Conservation (phyloP, 495 filamentous ascomycete species). For the Amorphotheca resinae region DNA sequence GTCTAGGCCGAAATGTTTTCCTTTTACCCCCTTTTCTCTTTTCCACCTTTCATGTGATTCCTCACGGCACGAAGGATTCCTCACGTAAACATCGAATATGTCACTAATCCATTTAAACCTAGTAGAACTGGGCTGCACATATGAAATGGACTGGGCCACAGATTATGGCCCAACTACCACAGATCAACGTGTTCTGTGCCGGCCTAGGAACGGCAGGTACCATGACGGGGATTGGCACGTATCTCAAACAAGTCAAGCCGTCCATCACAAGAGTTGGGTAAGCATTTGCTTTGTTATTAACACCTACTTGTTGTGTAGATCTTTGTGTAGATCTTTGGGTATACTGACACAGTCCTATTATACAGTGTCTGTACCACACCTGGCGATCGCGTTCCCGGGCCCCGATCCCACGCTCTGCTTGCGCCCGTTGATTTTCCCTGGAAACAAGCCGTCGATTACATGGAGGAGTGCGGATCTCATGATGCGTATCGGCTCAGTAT, state of each 20-base stretch:
- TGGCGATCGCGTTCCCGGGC: constrained; percentile 45
- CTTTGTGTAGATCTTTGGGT: background rate
- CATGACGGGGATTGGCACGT: constrained; percentile 41
- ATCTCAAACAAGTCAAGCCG: constrained; percentile 40
- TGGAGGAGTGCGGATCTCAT: constrained; percentile 40
- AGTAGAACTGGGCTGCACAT: constrained; percentile 49
- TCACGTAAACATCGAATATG: no score
- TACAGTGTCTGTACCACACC: constrained; percentile 41
- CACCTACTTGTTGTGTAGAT: background rate
- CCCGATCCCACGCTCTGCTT: constrained; percentile 39
- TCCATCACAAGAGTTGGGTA: constrained; percentile 34
- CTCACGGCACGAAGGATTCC: no score
- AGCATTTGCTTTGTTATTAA: no score
- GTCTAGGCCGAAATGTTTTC: no score
- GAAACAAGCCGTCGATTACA: constrained; percentile 37
- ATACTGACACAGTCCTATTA: no score
- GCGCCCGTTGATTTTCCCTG: constrained; percentile 44
- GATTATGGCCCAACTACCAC: constrained; percentile 42
- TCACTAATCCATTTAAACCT: no score
- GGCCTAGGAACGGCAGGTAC: constrained; percentile 43
- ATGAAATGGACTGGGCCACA: constrained; percentile 48
- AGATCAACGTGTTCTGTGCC: constrained; percentile 45
- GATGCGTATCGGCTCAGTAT: constrained; percentile 43
- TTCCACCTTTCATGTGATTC: no score
- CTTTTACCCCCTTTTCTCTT: no score